Evolutionary conservation across 176 grass and related monocot species (phyloP), one percentile per base, ranked within the genome.

Genomic region (Musa troglodytarum): DNA sequence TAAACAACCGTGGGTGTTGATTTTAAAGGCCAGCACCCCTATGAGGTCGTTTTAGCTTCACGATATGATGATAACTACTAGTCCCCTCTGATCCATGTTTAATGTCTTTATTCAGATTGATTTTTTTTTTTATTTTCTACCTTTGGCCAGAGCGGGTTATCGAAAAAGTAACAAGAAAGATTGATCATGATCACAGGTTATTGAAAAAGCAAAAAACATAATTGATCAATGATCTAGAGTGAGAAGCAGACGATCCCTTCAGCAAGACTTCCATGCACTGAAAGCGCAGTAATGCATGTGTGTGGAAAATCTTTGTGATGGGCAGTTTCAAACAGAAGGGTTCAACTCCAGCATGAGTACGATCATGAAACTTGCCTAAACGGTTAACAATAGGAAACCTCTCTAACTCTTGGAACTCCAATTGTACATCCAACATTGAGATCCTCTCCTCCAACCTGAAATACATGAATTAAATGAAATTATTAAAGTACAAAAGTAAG

Each of bases 341-440:
- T 52, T 75, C 77, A 53, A 79, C 49, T 68, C 28, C 77, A 49
- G 77, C 55, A 20, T 70, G 83, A 54, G 71, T 61, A 12, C 74
- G 54, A 17, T 63, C 64, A 66, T 86, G 84, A 52, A 81, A 86
- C 50, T 81, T 86, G 53, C 78, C 79, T 79, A 86, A 79, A 13
- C 79, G 78, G 20, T 76, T 86, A 62, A 86, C 79, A 23, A 86
- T 73, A n/a, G 84, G 65, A 24, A 72, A 81, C 70, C 79, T 86
- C 65, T 86, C 84, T 53, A 86, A 77, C 10, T 86, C 83, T 54
- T 81, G 73, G 71, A 79, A 86, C 21, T 70, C 78, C 28, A 81
- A 53, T 52, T 49, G 68, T 25, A 86, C 63, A 77, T 86, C 73
- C 28, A 86, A 69, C 73, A 81, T 17, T 24, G 74, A 86, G 50